Base-by-base conservation (phyloP, 306 rosid species). In the Lathyrus tuberosus region DNA sequence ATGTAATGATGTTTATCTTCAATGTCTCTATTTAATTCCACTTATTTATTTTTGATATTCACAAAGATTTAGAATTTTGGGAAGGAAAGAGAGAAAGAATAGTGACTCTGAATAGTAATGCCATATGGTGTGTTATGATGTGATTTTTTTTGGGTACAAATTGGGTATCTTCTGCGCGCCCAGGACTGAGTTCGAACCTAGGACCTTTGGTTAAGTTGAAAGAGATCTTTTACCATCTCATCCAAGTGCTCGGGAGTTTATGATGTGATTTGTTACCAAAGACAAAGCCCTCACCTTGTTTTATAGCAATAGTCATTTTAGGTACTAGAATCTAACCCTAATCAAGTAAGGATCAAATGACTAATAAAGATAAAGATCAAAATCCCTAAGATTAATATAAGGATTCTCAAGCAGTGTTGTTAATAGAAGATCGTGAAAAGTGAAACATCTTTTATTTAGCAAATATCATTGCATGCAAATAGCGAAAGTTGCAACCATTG, bases 1-100 rank as follows among this genome's bases (percentile, higher is more conserved):
- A 65, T 33, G 13, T 42, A 43, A 41, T 65, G 54, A 31, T 18
- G 26, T 16, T 24, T 67, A 59, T 79, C 54, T 69, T 70, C 31
- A n/a, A 37, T 26, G 15, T 48, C 24, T 40, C 22, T 26, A 73
- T 37, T 63, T 48, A 35, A 8, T 30, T 8, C 35, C 46, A 48
- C 31, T 47, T 35, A 57, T 16, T 57, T 69, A 16, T 41, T 46
- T 71, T 46, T 28, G 62, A 63, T 68, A 56, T 17, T 65, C 60
- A 9, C 31, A 33, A 63, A 60, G 6, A 40, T 60, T 47, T 44
- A 51, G 65, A 33, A 22, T 62, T 73, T 49, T 10, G 63, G 16
- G n/a, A 24, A 24, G 10, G 24, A 40, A 28, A 46, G 47, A 38
- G 47, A 56, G 46, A 73, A 18, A 38, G 24, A 41, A 51, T 22